Evolutionary conservation across 2,329 filamentous ascomycete genomes (phyloP).

Genomic region (Samsoniella hepiali): DNA sequence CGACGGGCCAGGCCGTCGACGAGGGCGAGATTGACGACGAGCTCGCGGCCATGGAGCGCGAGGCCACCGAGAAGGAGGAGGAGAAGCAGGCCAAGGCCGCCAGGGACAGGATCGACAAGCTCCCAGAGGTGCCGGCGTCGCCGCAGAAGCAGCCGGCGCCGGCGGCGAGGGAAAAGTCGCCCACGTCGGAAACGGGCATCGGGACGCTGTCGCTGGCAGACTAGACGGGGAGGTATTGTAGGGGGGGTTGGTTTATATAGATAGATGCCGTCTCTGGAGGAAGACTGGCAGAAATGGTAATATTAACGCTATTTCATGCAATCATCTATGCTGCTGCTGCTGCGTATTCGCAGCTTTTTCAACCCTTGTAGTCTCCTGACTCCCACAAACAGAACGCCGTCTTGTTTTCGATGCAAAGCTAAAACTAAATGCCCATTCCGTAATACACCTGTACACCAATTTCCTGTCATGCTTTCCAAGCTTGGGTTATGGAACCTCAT

Average conservation of each 20-base stretch:
- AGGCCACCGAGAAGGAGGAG: constrained; percentile 52
- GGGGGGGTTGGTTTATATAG: background rate
- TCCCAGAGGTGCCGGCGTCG: constrained; percentile 41
- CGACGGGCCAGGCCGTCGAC: constrained; percentile 55
- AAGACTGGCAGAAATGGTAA: background rate
- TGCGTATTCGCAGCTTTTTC: background rate
- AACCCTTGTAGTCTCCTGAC: no score
- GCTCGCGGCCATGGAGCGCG: constrained; percentile 68
- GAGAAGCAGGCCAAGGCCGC: constrained; percentile 45
- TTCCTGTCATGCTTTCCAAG: background rate
- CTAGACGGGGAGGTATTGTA: background rate
- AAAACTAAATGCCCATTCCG: background rate
- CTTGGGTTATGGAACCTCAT: no score
- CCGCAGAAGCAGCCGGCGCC: constrained; percentile 27
- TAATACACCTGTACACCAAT: background rate
- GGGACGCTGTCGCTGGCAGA: constrained; percentile 30
- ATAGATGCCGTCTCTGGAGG: background rate
- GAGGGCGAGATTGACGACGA: constrained; percentile 86
- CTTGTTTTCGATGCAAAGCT: background rate
- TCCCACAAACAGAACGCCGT: background rate
- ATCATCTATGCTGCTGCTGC: constrained; percentile 2
- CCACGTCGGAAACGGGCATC: constrained; percentile 39
- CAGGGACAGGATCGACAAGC: constrained; percentile 51
- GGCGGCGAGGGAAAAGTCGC: constrained; percentile 22
- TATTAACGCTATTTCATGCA: constrained; percentile 11